Evolutionary conservation across 2,329 filamentous ascomycete genomes (phyloP).

Genomic region (Pyrenochaeta sp.): DNA sequence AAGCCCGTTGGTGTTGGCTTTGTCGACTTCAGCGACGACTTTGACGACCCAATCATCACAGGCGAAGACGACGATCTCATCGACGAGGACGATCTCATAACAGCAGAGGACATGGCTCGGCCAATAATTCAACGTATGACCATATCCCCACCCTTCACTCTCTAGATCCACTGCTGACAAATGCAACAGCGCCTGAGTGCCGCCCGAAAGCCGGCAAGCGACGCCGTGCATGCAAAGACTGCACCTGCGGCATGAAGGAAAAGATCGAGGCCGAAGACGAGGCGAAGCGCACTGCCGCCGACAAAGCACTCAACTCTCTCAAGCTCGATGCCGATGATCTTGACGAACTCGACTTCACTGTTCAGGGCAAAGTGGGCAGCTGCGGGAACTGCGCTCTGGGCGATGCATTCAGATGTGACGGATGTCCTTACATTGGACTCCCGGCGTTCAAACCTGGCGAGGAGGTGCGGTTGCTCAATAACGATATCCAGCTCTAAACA

Average conservation of each 20-base stretch:
- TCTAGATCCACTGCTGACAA: constrained; percentile 13
- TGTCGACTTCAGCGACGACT: constrained; percentile 71
- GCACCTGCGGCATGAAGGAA: constrained; percentile 90
- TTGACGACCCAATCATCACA: constrained; percentile 60
- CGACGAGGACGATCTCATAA: constrained; percentile 87
- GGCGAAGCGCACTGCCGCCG: constrained; percentile 69
- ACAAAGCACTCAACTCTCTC: constrained; percentile 69
- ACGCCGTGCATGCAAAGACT: constrained; percentile 95
- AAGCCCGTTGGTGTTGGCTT: constrained; percentile 47
- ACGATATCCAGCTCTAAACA: constrained; percentile 77
- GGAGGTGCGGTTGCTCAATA: constrained; percentile 87
- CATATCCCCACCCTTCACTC: constrained; percentile 1
- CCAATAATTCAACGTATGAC: constrained; percentile 81
- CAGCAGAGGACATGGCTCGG: constrained; percentile 80
- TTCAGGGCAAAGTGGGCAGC: constrained; percentile 94
- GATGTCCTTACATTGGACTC: constrained; percentile 86
- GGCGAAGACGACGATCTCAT: constrained; percentile 83
- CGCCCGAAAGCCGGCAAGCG: constrained; percentile 86
- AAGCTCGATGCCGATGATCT: constrained; percentile 80
- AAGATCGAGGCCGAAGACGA: constrained; percentile 85
- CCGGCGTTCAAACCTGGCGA: constrained; percentile 97
- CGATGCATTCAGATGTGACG: constrained; percentile 73
- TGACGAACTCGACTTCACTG: constrained; percentile 92
- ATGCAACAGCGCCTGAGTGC: constrained; percentile 75
- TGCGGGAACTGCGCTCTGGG: constrained; percentile 94